phyloP scores from a whole-genome alignment of 768 basidiomycete genomes.

The Erythrobasidium yunnanense region DNA sequence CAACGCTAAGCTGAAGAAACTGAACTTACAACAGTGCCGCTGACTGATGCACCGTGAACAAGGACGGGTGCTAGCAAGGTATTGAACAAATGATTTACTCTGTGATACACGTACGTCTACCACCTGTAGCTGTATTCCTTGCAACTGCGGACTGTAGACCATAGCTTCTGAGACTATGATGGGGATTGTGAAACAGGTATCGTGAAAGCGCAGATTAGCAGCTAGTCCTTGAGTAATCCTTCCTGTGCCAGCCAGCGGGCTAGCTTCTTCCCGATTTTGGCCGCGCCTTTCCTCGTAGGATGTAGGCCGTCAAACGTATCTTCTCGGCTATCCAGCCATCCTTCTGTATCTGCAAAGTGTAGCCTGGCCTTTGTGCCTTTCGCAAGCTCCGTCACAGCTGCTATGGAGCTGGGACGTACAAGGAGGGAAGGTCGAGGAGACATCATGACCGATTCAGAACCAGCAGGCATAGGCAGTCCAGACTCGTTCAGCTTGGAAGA shows the following conservation, averaged over 20 bases:
- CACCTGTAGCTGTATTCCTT: background rate
- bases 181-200: background rate
- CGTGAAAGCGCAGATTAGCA: too few species aligned
- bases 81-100: background rate
- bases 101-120: background rate
- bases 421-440: slow-evolving; percentile 4
- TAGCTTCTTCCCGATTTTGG: slow-evolving; percentile 14
- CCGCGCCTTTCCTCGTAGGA: slow-evolving; percentile 7
- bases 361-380: slow-evolving; percentile 16
- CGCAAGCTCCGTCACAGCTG: background rate
- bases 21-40: slow-evolving; percentile 35
- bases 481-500: background rate
- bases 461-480: background rate
- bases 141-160: background rate
- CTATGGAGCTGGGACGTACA: slow-evolving; percentile 9
- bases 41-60: slow-evolving; percentile 37
- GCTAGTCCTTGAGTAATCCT: slow-evolving; percentile 2
- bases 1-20: background rate
- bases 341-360: slow-evolving; percentile 15
- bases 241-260: slow-evolving; percentile 1
- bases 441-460: background rate
- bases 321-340: slow-evolving; percentile 2
- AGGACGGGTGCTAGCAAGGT: background rate
- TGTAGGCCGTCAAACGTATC: slow-evolving; percentile 16
- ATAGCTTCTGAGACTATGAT: background rate